These are phyloP conservation scores for Penicilliopsis zonata DNA, from an alignment of 495 filamentous ascomycete genomes.

Conservation along the genomic window DNA sequence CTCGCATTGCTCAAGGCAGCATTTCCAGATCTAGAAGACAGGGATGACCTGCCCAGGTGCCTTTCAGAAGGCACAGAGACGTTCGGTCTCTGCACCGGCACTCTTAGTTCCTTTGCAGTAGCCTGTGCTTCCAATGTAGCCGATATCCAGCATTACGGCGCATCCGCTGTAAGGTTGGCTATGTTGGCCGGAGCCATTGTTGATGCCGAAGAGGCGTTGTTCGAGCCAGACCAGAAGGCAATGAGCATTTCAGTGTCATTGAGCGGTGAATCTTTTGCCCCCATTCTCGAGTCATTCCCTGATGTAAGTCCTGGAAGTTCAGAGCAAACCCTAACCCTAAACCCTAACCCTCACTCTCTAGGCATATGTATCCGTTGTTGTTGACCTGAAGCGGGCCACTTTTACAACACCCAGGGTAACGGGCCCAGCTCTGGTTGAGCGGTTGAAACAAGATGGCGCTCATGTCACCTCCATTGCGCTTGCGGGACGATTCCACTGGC, in stretches of 20 bases:
- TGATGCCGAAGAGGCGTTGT: slow-evolving; percentile 26
- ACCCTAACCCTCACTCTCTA: slow-evolving; percentile 4
- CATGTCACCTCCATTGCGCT: slow-evolving; percentile 18
- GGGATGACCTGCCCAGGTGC: background rate
- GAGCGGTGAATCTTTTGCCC: background rate
- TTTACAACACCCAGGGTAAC: slow-evolving; percentile 15
- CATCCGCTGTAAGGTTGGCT: slow-evolving; percentile 26
- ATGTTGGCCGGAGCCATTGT: slow-evolving; percentile 25
- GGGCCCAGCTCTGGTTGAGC: slow-evolving; percentile 7
- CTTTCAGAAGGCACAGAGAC: slow-evolving; percentile 15
- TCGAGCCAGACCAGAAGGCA: slow-evolving; percentile 1
- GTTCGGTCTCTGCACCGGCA: slow-evolving; percentile 32
- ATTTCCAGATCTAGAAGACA: background rate
- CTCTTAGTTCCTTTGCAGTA: slow-evolving; percentile 28
- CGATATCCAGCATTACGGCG: slow-evolving; percentile 21
- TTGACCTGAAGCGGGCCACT: slow-evolving; percentile 7
- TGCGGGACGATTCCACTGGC: slow-evolving; percentile 21
- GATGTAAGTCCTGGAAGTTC: slow-evolving; percentile 4
- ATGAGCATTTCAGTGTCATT: background rate
- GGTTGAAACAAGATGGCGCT: slow-evolving; percentile 16
- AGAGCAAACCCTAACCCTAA: background rate
- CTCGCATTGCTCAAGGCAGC: background rate
- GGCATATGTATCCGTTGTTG: slow-evolving; percentile 8
- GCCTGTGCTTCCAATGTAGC: slow-evolving; percentile 9
- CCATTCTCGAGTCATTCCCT: background rate